phyloP scores from a whole-genome alignment of 345 rosid species.

The Odontarrhena argentea region DNA sequence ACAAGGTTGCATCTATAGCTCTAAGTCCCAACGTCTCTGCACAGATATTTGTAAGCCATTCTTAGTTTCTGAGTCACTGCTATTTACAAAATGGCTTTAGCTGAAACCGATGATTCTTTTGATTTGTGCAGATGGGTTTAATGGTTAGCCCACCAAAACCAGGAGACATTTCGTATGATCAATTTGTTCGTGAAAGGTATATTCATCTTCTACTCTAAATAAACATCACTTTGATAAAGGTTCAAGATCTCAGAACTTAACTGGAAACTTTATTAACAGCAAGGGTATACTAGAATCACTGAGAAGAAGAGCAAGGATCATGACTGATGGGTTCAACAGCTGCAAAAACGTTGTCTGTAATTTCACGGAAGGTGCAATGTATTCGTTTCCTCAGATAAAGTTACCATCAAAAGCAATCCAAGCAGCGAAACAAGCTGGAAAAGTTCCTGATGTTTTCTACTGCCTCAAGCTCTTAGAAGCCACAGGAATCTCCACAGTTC shows the following conservation, averaged over 20 bases:
- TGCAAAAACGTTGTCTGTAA: slow-evolving; percentile 94
- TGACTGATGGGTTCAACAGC: slow-evolving; percentile 99
- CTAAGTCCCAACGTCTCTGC: slow-evolving; percentile 99
- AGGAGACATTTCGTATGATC: slow-evolving; percentile 91
- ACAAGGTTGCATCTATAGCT: slow-evolving; percentile 86
- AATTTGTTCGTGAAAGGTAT: slow-evolving; percentile 83
- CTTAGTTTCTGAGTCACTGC: neutral
- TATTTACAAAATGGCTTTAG: neutral
- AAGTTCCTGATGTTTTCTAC: slow-evolving; percentile 94
- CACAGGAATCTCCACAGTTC: slow-evolving; percentile 97
- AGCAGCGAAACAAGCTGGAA: slow-evolving; percentile 83
- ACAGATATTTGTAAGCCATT: slow-evolving; percentile 84
- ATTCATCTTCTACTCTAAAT: neutral
- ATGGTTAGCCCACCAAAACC: slow-evolving; percentile 98
- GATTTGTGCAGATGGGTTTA: slow-evolving; percentile 74
- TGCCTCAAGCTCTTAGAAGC: slow-evolving; percentile 96
- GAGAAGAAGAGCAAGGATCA: slow-evolving; percentile 85
- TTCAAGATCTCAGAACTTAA: slow-evolving; percentile 21
- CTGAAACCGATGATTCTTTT: slow-evolving; percentile 4
- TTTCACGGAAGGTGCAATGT: slow-evolving; percentile 99
- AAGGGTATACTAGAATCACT: slow-evolving; percentile 87
- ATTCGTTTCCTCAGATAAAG: slow-evolving; percentile 93
- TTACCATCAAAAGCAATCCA: slow-evolving; percentile 84
- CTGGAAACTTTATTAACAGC: slow-evolving; percentile 45
- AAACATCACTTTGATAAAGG: slow-evolving; percentile 9